Evolutionary conservation across 345 rosid genomes (phyloP).

Genomic region (Rhodamnia rubescens): DNA sequence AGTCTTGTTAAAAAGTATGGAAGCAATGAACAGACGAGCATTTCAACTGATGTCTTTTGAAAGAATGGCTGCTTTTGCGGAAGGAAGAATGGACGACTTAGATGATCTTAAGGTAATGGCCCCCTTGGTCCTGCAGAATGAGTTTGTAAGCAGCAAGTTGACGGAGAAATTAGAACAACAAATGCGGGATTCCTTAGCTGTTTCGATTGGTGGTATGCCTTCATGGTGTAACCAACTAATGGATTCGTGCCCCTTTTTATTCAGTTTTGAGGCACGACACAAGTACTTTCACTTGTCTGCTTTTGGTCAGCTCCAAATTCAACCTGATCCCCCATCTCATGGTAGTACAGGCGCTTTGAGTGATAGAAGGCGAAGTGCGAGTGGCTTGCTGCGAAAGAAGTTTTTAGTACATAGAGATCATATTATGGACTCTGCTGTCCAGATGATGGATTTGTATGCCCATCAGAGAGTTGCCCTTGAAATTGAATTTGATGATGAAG

Average conservation of each 20-base stretch:
- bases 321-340: constrained; percentile 21
- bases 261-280: constrained; percentile 70
- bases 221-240: constrained; percentile 79
- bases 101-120: constrained; percentile 44
- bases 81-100: constrained; percentile 51
- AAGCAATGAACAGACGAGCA: constrained; percentile 52
- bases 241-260: constrained; percentile 79
- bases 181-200: constrained; percentile 65
- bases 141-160: constrained; percentile 69
- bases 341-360: constrained; percentile 30
- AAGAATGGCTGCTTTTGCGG: constrained; percentile 49
- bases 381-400: constrained; percentile 53
- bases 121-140: constrained; percentile 44
- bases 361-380: constrained; percentile 34
- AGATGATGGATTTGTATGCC: constrained; percentile 69
- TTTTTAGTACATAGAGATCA: constrained; percentile 62
- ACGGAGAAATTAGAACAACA: constrained; percentile 94
- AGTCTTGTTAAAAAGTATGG: constrained; percentile 68
- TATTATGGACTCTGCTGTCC: constrained; percentile 66
- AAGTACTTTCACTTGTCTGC: constrained; percentile 78
- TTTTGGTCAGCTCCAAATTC: constrained; percentile 48
- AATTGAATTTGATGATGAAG: constrained; percentile 85
- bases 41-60: constrained; percentile 59
- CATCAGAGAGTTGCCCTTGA: constrained; percentile 54
- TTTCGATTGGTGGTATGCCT: constrained; percentile 66